Conservation (phyloP, 768 basidiomycete species). For the Rhizopogon vinicolor region DNA sequence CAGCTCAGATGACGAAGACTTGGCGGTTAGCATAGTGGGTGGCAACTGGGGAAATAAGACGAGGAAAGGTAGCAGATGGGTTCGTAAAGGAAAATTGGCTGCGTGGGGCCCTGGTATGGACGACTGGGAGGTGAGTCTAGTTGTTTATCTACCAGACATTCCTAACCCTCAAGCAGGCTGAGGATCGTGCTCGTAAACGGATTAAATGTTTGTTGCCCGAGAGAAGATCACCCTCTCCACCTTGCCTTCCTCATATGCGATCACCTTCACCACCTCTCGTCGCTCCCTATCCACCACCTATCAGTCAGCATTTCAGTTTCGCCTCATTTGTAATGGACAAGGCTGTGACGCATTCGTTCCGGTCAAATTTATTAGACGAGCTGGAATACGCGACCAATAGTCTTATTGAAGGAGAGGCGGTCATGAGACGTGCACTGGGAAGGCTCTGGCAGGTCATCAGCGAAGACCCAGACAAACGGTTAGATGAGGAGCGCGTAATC, state of each 20-base stretch:
- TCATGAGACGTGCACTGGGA: slow-evolving; percentile 69
- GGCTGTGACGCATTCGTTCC: slow-evolving; percentile 79
- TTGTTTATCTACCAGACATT: slow-evolving; percentile 5
- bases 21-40: slow-evolving; percentile 39
- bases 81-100: slow-evolving; percentile 75
- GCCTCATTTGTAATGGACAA: slow-evolving; percentile 86
- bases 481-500: slow-evolving; percentile 37
- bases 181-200: slow-evolving; percentile 81
- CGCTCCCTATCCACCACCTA: slow-evolving; percentile 71
- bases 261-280: slow-evolving; percentile 76
- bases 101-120: slow-evolving; percentile 83
- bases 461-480: slow-evolving; percentile 52
- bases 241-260: slow-evolving; percentile 68
- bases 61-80: slow-evolving; percentile 73
- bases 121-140: slow-evolving; percentile 69
- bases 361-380: slow-evolving; percentile 72
- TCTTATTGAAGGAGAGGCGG: slow-evolving; percentile 79
- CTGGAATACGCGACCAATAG: slow-evolving; percentile 79
- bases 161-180: slow-evolving; percentile 43
- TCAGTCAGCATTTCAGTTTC: slow-evolving; percentile 66
- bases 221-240: slow-evolving; percentile 66
- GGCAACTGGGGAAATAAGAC: slow-evolving; percentile 89
- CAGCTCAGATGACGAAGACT: slow-evolving; percentile 59
- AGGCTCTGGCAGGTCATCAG: slow-evolving; percentile 78
- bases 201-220: slow-evolving; percentile 64